Evolutionary conservation across 2,329 filamentous ascomycete genomes (phyloP), one percentile per base, ranked within the genome.

Genomic region (Sporothrix mexicana): DNA sequence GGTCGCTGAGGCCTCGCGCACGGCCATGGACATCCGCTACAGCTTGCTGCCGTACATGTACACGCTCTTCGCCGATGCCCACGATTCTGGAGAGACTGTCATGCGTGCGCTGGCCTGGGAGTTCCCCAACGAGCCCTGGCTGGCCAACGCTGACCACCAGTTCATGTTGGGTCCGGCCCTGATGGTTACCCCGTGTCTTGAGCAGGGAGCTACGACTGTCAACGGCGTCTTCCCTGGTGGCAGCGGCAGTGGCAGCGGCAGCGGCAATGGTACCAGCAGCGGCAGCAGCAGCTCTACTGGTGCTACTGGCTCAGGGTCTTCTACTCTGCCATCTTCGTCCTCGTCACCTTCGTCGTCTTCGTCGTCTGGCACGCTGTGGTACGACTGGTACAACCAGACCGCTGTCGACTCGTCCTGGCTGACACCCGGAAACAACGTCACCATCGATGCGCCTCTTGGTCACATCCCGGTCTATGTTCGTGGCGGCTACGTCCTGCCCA

Each of bases 1-100:
- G 1, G 91, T 93, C 5, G 84, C 91, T 0, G 82, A 85, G 9
- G 90, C 91, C 0, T 91, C 91, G 0, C 87, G 86, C 72, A 90
- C 88, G 73, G 91, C 90, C 20, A 93, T 95, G 77, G 86, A 87
- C 43, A 89, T 90, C 66, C 87, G 93, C n/a, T 95, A 95, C 82
- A 86, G 88, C 45, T 84, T 95, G n/a, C 84, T 95, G n/a, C 92
- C 94, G 77, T 95, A 95, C 82, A 85, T 93, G 74, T 95, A 95
- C 84, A 94, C 92, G 0, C 88, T 90, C 0, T 84, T 94, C 76
- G 84, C 90, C 78, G 81, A 83, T 72, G 88, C 93, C 79, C 86
- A 85, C 43, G 77, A 83, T 20, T 86, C 86, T 30, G 93, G 93
- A 47, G 86, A 85, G 1, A 92, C 93, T 0, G 83, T 90, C 75